Evolutionary conservation across 176 grass and related monocot genomes (phyloP), one percentile per base, ranked within the genome.

Genomic region (Carex cristatella): DNA sequence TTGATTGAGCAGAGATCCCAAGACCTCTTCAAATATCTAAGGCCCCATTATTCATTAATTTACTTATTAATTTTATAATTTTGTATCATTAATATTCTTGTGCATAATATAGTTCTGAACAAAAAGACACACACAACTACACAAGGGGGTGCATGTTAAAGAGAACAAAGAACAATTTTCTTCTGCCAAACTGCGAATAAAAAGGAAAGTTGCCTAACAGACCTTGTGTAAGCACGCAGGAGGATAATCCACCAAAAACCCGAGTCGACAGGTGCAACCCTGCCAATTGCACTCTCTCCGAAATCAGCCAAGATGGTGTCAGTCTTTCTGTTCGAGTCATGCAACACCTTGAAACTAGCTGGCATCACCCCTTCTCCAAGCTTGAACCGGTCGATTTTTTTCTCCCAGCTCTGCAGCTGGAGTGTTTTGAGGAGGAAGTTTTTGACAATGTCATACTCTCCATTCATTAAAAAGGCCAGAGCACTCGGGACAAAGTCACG

Each of bases 201-300:
- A 12, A 16, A 42, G 35, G 49, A 3, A 74, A 38, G 18, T 49
- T 74, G 9, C 32, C 55, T 60, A 81, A 81, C 79, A 44, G 86
- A 97, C 79, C 90, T 98, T 87, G 95, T 94, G 86, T 98, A 98
- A n/a, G 92, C 95, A 23, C 92, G 89, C 32, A 98, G 92, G n/a
- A 98, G 92, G 85, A 98, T 91, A 84, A 98, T 98, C 95, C 92
- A 98, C 95, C 95, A 98, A 88, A 98, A 98, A 14, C 95, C 95
- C 76, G 92, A 98, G 84, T 94, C 95, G 2, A 98, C 95, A 1
- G 95, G 95, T 84, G 91, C 92, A 65, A 98, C 95, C 84, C 92
- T 91, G 33, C 95, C 95, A 53, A 98, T 98, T 27, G 95, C 92
- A 42, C 91, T 93, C 88, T 93, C 95, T 48, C 92, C 92, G 37